A percentile compares a stretch with the other conserved stretches of the same genome.
phyloP scores from a whole-genome alignment of 306 rosid species.

The Prunus davidiana region DNA sequence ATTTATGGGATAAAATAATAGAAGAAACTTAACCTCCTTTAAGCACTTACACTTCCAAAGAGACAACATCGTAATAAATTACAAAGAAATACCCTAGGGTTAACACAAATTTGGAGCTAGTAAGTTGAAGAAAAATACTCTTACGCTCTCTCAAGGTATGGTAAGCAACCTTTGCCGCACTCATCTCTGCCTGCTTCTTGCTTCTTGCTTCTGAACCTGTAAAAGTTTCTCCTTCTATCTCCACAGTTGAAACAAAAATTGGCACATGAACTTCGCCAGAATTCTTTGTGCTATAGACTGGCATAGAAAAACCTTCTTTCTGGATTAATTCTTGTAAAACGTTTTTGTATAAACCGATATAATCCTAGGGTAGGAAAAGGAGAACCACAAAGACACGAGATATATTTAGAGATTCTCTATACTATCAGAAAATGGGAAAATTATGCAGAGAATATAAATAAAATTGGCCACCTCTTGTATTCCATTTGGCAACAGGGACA shows the following conservation, averaged over 20 bases:
- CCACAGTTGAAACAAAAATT: conserved; percentile 61
- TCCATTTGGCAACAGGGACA: conserved; percentile 43
- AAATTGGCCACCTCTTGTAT: conserved; percentile 48
- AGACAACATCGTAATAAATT: neutral
- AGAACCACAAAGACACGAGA: neutral
- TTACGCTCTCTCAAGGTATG: conserved; percentile 44
- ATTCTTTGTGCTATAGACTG: conserved; percentile 44
- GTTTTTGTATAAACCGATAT: conserved; percentile 59
- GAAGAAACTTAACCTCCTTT: neutral
- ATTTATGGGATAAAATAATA: neutral
- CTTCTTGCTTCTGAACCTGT: conserved; percentile 58
- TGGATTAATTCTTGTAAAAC: conserved; percentile 78
- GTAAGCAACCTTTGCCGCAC: conserved; percentile 81
- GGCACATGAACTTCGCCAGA: conserved; percentile 64
- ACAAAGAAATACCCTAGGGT: neutral
- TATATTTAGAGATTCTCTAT: neutral
- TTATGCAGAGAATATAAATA: conserved; percentile 9
- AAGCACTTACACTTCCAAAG: neutral
- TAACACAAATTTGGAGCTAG: neutral
- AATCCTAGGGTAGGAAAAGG: conserved; percentile 37
- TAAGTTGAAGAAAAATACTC: conserved; percentile 29
- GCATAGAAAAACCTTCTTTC: conserved; percentile 47
- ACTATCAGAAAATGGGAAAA: neutral
- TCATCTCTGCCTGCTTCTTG: conserved; percentile 77
- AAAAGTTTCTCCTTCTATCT: conserved; percentile 50